A percentile compares a stretch with the other conserved stretches of the same genome.
phyloP scores from a whole-genome alignment of 306 rosid genomes.

The Macrotyloma uniflorum region DNA sequence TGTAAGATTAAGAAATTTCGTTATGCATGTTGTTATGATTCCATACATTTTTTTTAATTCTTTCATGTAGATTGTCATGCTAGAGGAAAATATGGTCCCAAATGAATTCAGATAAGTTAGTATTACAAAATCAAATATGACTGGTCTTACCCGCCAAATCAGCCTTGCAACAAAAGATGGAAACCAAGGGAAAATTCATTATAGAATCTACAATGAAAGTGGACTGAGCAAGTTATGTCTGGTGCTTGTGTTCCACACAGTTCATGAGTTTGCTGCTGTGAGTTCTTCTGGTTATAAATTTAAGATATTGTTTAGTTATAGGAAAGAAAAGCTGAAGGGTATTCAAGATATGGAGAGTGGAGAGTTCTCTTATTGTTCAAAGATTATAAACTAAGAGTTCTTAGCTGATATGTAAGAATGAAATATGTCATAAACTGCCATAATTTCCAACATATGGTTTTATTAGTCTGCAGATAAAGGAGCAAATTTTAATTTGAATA shows the following conservation, averaged over 20 bases:
- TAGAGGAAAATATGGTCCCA: not conserved
- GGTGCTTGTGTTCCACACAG: conserved; percentile 22
- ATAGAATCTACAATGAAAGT: conserved; percentile 18
- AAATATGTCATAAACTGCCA: not conserved
- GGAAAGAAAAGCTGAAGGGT: not conserved
- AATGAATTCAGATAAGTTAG: not conserved
- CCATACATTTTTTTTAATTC: conserved; percentile 17
- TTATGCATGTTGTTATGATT: conserved; percentile 21
- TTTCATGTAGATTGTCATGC: not conserved
- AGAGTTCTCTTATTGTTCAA: too few relatives aligned
- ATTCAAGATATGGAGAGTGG: too few relatives aligned
- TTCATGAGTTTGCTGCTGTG: conserved; percentile 18
- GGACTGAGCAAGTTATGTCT: not conserved
- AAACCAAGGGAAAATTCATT: conserved; percentile 25
- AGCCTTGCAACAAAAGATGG: not conserved
- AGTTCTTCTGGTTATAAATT: conserved; percentile 12
- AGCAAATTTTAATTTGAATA: not conserved
- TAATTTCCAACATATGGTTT: not conserved
- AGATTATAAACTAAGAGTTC: too few relatives aligned
- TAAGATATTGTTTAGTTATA: not conserved
- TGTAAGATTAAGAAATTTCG: not conserved
- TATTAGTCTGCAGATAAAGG: not conserved
- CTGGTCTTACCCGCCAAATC: conserved; percentile 1
- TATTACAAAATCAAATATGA: not conserved
- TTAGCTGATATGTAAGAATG: not conserved